Base-by-base conservation (phyloP, 169 alveolate species). In the Plasmodium knowlesi region DNA sequence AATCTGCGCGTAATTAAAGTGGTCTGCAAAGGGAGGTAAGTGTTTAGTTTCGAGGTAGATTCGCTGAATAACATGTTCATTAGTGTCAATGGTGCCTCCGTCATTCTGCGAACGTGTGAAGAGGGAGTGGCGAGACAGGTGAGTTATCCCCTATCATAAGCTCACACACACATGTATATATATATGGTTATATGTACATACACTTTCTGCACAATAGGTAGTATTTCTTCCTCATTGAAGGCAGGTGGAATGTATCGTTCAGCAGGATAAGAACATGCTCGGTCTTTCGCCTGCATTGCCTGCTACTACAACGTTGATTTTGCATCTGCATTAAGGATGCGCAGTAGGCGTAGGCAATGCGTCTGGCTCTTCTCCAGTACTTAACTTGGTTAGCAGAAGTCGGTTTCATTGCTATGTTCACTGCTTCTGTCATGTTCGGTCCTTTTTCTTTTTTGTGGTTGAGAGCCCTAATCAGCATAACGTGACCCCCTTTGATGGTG, bases 171-270 rank as follows among this genome's bases (percentile, higher is more conserved):
- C 6, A 25, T 19, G 0, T 67, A 0, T 0, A 3, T n/a, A 67
- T 67, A 67, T n/a, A 4, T 19, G 22, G n/a, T n/a, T n/a, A n/a
- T 22, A 3, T 14, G 22, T 19, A 25, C n/a, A 74, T 89, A 89
- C 94, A 89, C 73, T 37, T 78, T 73, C 83, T 89, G n/a, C 91
- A 32, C 3, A 89, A 37, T 9, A 79, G 19, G 82, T 61, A 89
- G 72, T 79, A 89, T 37, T 89, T 37, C 32, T 89, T 89, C 73
- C 94, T 39, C 94, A 89, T 89, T 1, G 94, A 89, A n/a, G 94
- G 94, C 3, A 89, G 53, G 34, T 89, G 94, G 71, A 89, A 89
- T 16, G 94, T 89, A 9, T 89, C 94, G 50, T 89, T 89, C 8
- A 76, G 83, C 43, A 89, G 70, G 32, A 89, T 80, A n/a, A 86